Conservation (phyloP, 306 rosid genomes). For the Pterocarpus santalinus region DNA sequence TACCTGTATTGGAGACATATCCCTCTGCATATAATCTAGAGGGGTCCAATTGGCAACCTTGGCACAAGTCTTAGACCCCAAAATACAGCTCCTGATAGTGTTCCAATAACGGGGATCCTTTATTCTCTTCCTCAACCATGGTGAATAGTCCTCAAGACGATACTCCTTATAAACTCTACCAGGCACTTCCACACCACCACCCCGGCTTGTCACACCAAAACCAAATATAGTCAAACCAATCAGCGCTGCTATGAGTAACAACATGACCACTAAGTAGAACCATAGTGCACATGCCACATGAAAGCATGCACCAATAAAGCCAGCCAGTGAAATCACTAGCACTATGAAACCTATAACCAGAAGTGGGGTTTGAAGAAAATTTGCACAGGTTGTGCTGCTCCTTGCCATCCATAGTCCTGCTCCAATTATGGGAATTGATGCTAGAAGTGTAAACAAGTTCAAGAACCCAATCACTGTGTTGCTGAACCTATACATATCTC, state of each 20-base stretch:
- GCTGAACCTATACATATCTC: constrained; percentile 75
- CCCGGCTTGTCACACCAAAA: constrained; percentile 72
- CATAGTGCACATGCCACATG: constrained; percentile 93
- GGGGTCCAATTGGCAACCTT: constrained; percentile 73
- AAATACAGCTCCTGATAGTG: constrained; percentile 71
- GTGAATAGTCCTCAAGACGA: constrained; percentile 70
- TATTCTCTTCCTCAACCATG: constrained; percentile 81
- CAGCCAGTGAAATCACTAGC: constrained; percentile 80
- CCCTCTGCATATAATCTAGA: constrained; percentile 74
- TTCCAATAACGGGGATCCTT: constrained; percentile 74
- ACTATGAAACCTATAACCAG: constrained; percentile 81
- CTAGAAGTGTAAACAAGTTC: constrained; percentile 83
- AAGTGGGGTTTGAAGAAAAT: constrained; percentile 88
- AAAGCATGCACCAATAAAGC: constrained; percentile 96
- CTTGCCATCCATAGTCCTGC: constrained; percentile 94
- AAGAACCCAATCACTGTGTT: constrained; percentile 93
- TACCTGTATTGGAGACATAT: constrained; percentile 92
- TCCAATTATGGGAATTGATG: constrained; percentile 93
- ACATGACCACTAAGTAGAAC: constrained; percentile 85
- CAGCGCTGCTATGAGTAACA: constrained; percentile 73
- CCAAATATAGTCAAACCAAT: constrained; percentile 81
- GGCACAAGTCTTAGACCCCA: constrained; percentile 84
- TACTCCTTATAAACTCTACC: constrained; percentile 82
- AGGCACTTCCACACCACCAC: constrained; percentile 77
- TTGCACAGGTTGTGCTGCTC: constrained; percentile 84